These are phyloP conservation scores for Sarocladiaceae sp. DNA, from an alignment of 2,329 filamentous ascomycete species.

Conservation along the genomic window DNA sequence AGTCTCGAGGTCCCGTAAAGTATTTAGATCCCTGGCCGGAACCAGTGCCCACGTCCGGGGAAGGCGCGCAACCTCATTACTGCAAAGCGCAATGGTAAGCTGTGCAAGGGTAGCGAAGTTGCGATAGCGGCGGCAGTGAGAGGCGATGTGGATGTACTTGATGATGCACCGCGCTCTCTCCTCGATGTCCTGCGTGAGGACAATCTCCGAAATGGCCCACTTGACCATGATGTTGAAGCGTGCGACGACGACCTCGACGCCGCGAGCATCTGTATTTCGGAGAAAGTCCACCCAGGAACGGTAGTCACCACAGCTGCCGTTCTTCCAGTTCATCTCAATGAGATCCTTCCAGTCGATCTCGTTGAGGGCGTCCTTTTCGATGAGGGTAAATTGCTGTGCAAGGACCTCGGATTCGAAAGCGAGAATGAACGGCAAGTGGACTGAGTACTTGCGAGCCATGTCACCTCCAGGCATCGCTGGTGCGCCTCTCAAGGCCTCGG, in stretches of 20 bases:
- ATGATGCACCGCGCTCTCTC: slow-evolving; percentile 72
- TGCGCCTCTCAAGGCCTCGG: slow-evolving; percentile 26
- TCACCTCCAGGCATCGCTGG: slow-evolving; percentile 10
- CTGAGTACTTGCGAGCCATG: slow-evolving; percentile 33
- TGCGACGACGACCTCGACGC: slow-evolving; percentile 77
- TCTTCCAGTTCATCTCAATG: slow-evolving; percentile 77
- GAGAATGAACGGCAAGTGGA: slow-evolving; percentile 72
- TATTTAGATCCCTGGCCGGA: slow-evolving; percentile 56
- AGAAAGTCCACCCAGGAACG: slow-evolving; percentile 80
- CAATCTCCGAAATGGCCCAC: slow-evolving; percentile 74
- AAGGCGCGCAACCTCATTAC: slow-evolving; percentile 63
- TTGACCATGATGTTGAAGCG: slow-evolving; percentile 87
- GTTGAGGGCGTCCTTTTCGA: slow-evolving; percentile 79
- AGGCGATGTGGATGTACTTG: slow-evolving; percentile 77
- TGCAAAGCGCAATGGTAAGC: slow-evolving; percentile 69
- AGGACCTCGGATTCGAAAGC: slow-evolving; percentile 74
- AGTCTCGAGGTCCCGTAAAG: slow-evolving; percentile 61
- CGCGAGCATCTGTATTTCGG: slow-evolving; percentile 62
- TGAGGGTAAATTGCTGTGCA: slow-evolving; percentile 77
- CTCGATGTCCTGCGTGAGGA: slow-evolving; percentile 64
- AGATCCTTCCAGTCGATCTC: slow-evolving; percentile 87
- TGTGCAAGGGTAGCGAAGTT: slow-evolving; percentile 84
- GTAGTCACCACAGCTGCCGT: slow-evolving; percentile 55
- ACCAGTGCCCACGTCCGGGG: slow-evolving; percentile 66
- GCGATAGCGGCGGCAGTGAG: slow-evolving; percentile 66